Percentiles rank a stretch among this genome's conserved stretches.
Conservation (phyloP, 768 basidiomycete genomes). For the Cubamyces sp. region DNA sequence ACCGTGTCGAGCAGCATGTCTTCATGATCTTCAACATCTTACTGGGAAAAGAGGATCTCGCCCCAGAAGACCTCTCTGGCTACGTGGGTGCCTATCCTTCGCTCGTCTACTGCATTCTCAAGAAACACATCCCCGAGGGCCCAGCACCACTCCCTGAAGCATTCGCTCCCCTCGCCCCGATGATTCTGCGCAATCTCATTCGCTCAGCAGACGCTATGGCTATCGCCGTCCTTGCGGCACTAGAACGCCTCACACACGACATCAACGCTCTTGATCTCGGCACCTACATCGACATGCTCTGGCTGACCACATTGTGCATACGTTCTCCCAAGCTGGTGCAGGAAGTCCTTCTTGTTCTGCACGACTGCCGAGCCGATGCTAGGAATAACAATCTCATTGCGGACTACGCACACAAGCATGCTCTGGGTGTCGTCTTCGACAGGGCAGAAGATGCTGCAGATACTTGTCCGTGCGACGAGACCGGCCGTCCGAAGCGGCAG, state of each 20-base stretch:
- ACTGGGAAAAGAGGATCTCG: conserved; percentile 34
- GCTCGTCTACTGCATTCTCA: conserved; percentile 57
- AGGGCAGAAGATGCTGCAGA: conserved; percentile 69
- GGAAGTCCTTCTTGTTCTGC: conserved; percentile 62
- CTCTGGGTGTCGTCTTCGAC: conserved; percentile 62
- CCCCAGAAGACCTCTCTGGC: conserved; percentile 35
- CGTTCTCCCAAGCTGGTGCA: conserved; percentile 56
- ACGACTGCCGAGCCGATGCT: conserved; percentile 46
- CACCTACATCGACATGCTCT: conserved; percentile 56
- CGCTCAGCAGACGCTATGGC: conserved; percentile 57
- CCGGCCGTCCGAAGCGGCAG: conserved; percentile 54
- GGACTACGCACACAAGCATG: conserved; percentile 58
- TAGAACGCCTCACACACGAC: conserved; percentile 56
- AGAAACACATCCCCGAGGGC: conserved; percentile 49
- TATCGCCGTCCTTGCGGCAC: conserved; percentile 58
- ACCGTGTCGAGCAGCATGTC: conserved; percentile 58
- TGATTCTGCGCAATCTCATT: conserved; percentile 52
- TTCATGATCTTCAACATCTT: conserved; percentile 54
- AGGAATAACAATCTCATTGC: conserved; percentile 31
- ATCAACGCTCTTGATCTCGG: conserved; percentile 45
- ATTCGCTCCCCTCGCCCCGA: conserved; percentile 31
- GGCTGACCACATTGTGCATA: conserved; percentile 53
- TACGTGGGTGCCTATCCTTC: conserved; percentile 58
- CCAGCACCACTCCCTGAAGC: conserved; percentile 35
- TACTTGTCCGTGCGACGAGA: conserved; percentile 68